Evolutionary conservation across 1,139 yeast genomes (phyloP), one percentile per base, ranked within the genome.

Genomic region (Candida mesenterica): DNA sequence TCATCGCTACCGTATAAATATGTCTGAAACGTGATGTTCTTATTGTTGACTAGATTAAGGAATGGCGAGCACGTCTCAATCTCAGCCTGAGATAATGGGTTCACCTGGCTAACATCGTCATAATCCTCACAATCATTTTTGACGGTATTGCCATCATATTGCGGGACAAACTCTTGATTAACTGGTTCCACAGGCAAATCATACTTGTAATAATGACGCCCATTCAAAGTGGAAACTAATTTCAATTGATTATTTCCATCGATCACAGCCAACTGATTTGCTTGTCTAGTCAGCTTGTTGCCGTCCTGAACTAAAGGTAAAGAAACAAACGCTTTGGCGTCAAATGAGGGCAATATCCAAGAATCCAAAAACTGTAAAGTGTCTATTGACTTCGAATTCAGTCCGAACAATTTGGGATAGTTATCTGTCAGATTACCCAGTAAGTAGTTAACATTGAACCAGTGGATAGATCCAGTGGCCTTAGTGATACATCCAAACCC

Each of bases 61-160:
- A 67, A 77, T 1, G 85, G 82, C 15, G 66, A 61, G 46, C 83
- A 75, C 0, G 88, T 77, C 44, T 82, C 87, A 38, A 82, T 73
- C 51, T 82, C 89, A 26, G 79, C 75, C 42, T 76, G 76, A 0
- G 83, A 70, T 26, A 81, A 55, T 1, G 84, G 81, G 34, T 44
- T 47, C 15, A 41, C 65, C 61, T 15, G 26, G 23, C 14, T 28
- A 7, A 15, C 22, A 12, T 26, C 16, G 34, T 15, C 32, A 18
- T 14, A 12, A 9, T 23, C 14, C 7, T 13, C 35, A 29, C 16
- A 9, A 16, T 22, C 25, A 16, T 14, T 19, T 19, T 24, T 18
- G 12, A 20, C 23, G 15, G 23, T 28, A 16, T 20, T 28, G 5
- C 23, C 33, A n/a, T 9, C 15, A 14, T 14, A 8, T 16, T 22